Evolutionary conservation across 2,329 filamentous ascomycete genomes (phyloP).

Genomic region (Sporothrix sp.): DNA sequence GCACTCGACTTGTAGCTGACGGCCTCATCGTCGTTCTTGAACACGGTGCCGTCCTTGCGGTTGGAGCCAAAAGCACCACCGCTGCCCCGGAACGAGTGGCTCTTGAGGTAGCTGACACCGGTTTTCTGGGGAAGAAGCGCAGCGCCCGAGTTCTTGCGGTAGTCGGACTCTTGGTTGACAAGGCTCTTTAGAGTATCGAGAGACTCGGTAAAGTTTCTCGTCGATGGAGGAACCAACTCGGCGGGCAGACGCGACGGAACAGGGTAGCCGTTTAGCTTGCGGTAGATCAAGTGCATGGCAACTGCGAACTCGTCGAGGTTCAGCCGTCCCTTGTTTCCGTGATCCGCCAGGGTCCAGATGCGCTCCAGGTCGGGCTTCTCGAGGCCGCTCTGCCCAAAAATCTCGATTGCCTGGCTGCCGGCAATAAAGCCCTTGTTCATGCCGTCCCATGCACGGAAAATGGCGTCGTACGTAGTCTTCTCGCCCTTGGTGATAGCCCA

Average conservation of each 20-base stretch:
- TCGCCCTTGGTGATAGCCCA: slow-evolving; percentile 99
- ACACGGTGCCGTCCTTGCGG: slow-evolving; percentile 91
- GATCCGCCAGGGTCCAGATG: slow-evolving; percentile 90
- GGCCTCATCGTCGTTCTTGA: slow-evolving; percentile 90
- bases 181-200: slow-evolving; percentile 88
- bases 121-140: slow-evolving; percentile 89
- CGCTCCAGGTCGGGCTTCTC: slow-evolving; percentile 83
- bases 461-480: slow-evolving; percentile 89
- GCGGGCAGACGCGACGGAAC: slow-evolving; percentile 78
- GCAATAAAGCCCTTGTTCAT: slow-evolving; percentile 86
- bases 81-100: slow-evolving; percentile 72
- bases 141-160: slow-evolving; percentile 79
- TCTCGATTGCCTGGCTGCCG: slow-evolving; percentile 88
- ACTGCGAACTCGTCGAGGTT: slow-evolving; percentile 97
- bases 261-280: slow-evolving; percentile 92
- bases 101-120: slow-evolving; percentile 96
- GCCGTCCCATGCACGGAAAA: slow-evolving; percentile 96
- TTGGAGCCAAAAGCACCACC: slow-evolving; percentile 46
- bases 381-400: slow-evolving; percentile 90
- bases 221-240: slow-evolving; percentile 89
- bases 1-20: slow-evolving; percentile 91
- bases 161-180: slow-evolving; percentile 80
- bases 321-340: slow-evolving; percentile 85
- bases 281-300: slow-evolving; percentile 97
- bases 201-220: slow-evolving; percentile 83